Conservation (phyloP, 129 eudicot species). For the Mikania micrantha region DNA sequence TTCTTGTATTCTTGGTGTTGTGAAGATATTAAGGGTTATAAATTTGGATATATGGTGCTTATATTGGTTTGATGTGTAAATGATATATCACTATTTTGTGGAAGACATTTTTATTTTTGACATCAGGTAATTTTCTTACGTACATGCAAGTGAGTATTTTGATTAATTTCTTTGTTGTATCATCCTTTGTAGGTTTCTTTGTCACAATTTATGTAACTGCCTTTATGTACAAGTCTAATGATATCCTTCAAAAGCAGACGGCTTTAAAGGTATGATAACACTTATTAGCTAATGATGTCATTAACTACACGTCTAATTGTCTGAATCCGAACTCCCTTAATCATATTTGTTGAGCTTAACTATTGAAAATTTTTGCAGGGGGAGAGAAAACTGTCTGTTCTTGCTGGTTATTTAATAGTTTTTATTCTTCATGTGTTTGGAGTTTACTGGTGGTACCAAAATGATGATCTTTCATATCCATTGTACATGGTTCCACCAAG, state of each 20-base stretch:
- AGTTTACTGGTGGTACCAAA: conserved; percentile 31
- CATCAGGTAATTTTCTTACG: neutral
- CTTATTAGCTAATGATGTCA: neutral
- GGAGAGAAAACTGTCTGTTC: conserved; percentile 62
- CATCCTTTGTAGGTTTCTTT: conserved; percentile 56
- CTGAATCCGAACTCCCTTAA: neutral
- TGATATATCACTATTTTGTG: neutral
- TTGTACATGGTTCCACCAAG: conserved; percentile 36
- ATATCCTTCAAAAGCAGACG: conserved; percentile 73
- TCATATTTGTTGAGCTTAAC: neutral
- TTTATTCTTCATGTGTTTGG: conserved; percentile 57
- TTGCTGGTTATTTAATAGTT: conserved; percentile 46
- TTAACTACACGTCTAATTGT: neutral
- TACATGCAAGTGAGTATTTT: neutral
- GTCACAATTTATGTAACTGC: conserved; percentile 61
- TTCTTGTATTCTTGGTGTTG: conserved; percentile 1
- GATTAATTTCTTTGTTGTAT: conserved; percentile 7
- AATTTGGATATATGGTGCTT: neutral
- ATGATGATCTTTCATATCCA: conserved; percentile 35
- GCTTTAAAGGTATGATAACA: conserved; percentile 46
- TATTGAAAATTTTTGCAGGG: conserved; percentile 41
- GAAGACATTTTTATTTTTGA: neutral
- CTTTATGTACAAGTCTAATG: conserved; percentile 81
- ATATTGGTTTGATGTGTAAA: neutral
- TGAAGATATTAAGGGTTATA: neutral